A percentile compares a stretch with the other conserved stretches of the same genome.
Evolutionary conservation across 257 asterid genomes (phyloP).

Genomic region (Asclepias syriaca): DNA sequence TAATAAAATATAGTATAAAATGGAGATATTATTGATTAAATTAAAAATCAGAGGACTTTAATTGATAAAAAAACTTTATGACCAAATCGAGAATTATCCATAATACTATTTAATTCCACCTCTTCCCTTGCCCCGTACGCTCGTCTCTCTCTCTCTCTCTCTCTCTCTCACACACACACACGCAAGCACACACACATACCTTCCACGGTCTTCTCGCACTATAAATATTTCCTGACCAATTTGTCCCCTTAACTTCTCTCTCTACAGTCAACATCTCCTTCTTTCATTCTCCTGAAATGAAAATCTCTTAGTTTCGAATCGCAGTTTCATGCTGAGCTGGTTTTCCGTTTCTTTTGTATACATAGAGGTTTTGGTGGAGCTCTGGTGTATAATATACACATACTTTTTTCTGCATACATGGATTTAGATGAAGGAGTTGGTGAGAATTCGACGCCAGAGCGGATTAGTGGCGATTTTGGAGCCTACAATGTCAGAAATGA

Average conservation of each 20-base stretch:
- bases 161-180: no score
- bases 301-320: slow-evolving; percentile 26
- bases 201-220: slow-evolving; percentile 14
- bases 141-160: slow-evolving; percentile 7
- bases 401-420: slow-evolving; percentile 28
- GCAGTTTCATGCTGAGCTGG: not conserved
- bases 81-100: no score
- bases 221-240: slow-evolving; percentile 21
- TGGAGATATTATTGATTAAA: no score
- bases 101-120: slow-evolving; percentile 14
- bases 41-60: no score
- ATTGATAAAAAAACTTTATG: no score
- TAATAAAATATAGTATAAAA: no score
- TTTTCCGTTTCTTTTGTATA: not conserved
- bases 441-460: slow-evolving; percentile 89
- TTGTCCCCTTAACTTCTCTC: slow-evolving; percentile 29
- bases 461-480: slow-evolving; percentile 61
- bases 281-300: slow-evolving; percentile 17
- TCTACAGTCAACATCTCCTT: slow-evolving; percentile 30
- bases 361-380: not conserved
- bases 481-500: slow-evolving; percentile 54
- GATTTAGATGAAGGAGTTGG: slow-evolving; percentile 85
- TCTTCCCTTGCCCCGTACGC: not conserved
- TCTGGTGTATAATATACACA: not conserved
- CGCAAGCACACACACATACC: no score